Base-by-base conservation (phyloP, 2,329 filamentous ascomycete species). In the Plectosphaerella cucumerina region DNA sequence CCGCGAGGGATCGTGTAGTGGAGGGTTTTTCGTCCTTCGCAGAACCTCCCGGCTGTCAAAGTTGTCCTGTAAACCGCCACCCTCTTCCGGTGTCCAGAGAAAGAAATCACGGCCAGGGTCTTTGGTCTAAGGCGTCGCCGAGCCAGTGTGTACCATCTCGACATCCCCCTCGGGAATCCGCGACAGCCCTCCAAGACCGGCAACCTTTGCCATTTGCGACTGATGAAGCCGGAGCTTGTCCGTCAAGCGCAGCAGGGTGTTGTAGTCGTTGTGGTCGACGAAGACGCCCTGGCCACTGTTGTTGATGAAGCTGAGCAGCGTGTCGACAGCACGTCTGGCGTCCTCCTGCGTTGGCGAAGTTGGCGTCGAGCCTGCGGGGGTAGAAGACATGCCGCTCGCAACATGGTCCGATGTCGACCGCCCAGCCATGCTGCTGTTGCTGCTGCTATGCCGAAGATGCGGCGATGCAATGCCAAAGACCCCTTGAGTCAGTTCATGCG, bases 261-360 rank as follows among this genome's bases (percentile, higher is more conserved):
- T 68, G 65, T 87, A 92, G 56, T 97, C 92, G 60, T 82, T 81
- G 44, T 90, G 81, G 62, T 94, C 89, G 15, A 89, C 82, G 31
- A 90, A 80, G 1, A 84, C 86, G 20, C 68, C 73, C 0, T 76
- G 70, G 12, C 85, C 82, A 58, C 87, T 81, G 53, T 85, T 84
- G 59, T 90, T 81, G 65, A 97, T 87, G 63, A 93, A 96, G 53
- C 72, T 86, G 65, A 96, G 80, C 18, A 97, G 82, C 3, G 92
- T 85, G 60, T 93, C 86, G 5, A 95, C 79, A 2, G 92, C 93
- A 48, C 84, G 80, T 37, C 89, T 81, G 4, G 92, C 92, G 66
- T 97, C 91, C 59, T 97, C 91, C 58, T 91, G 88, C 0, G 86
- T 90, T 0, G 87, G 88, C 2, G 87, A 87, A 23, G 70, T 80